Base-by-base conservation (phyloP, 2,329 filamentous ascomycete genomes). In the Trichoderma guizhouense region DNA sequence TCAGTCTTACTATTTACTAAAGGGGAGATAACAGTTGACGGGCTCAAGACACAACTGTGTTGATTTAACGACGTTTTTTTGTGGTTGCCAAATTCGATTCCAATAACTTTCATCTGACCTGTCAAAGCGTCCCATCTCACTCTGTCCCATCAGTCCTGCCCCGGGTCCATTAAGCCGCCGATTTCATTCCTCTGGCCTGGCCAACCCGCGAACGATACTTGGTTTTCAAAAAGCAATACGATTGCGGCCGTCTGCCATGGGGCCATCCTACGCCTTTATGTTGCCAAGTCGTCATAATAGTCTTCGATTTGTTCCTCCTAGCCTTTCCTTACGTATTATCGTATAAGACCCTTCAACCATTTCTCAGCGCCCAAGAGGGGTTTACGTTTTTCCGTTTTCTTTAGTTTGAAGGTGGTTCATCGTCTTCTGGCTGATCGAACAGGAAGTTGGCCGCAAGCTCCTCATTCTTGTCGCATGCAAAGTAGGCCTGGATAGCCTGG, bases 401-500 rank as follows among this genome's bases (percentile, higher is more conserved):
- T 81, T 82, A 86, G 77, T 85, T 84, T 73, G 83, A 80, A 11
- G 82, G 79, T 36, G 85, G 83, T 72, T 92, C 90, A 43, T 93
- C 91, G 62, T 98, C 95, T 73, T 97, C 94, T 11, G 95, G 95
- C 84, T 98, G 94, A 78, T 99, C 96, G 80, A 99, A 99, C 73
- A 99, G 87, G 83, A 98, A 98, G 84, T 99, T 99, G 75, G 96
- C 96, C 0, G 96, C 96, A 66, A 99, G 87, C 83, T 99, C 96
- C 84, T 99, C 96, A 82, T 99, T 98, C 89, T 98, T 99, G 83
- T 99, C 96, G 82, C 96, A 99, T 39, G 96, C 96, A 81, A 99
- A 99, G 84, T 98, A 99, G 30, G 96, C 96, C 84, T 99, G 95
- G 76, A 98, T 97, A 66, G 96, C 96, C 77, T 94, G 90, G 77